Base-by-base conservation (phyloP, 176 grass and related monocot genomes). In the Zoysia japonica region DNA sequence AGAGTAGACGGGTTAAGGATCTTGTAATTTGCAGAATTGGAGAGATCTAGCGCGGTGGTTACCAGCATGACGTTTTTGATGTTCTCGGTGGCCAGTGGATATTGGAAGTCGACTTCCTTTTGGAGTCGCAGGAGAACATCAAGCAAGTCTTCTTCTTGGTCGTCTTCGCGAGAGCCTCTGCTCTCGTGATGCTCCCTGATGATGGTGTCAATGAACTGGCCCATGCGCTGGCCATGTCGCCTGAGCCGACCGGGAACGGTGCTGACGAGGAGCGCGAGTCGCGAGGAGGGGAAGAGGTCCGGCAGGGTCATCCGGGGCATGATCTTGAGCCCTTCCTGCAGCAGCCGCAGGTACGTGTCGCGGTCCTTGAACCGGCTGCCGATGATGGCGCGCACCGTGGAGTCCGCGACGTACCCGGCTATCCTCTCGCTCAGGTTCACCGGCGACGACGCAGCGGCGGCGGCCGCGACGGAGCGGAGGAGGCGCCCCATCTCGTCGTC, bases 261-360 rank as follows among this genome's bases (percentile, higher is more conserved):
- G 59, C 75, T 72, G 15, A 79, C 1, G 14, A 71, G 47, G 38
- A 60, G 5, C 9, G 41, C 75, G 57, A 85, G 67, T 19, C 75
- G 83, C 8, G 83, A 86, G 0, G 88, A 90, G 2, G 80, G 88
- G 80, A 87, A 87, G 14, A 90, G 71, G 75, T 90, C 84, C 1
- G 77, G 78, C 36, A 84, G 78, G 70, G 43, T 81, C 42, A 84
- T 74, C 53, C 85, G 80, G 5, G 84, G 68, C 3, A 65, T 9
- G 15, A 72, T 9, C 40, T 65, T 39, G 67, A 85, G 39, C 13
- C 1, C 57, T 0, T 85, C 83, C 13, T 72, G 2, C 0, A 85
- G 56, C 47, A 54, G 16, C 68, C 19, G 49, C 83, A 79, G 47
- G 83, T 54, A 78, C 47, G 12, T 20, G 9, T 64, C 75, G 5